Conservation (phyloP, 768 basidiomycete species). For the Boletus eberwhitei region DNA sequence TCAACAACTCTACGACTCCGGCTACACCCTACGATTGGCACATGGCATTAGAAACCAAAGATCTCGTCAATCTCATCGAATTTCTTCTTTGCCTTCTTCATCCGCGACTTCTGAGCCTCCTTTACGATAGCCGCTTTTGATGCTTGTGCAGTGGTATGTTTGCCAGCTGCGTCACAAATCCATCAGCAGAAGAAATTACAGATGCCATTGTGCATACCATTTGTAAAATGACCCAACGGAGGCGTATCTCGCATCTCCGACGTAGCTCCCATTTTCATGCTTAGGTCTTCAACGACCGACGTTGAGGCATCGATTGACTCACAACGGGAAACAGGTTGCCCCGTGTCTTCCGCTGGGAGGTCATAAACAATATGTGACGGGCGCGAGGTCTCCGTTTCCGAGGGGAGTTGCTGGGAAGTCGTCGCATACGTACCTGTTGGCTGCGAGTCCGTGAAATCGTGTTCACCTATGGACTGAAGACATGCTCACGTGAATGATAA, state of each 20-base stretch:
- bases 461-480: background rate
- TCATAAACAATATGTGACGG: background rate
- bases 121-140: background rate
- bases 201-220: background rate
- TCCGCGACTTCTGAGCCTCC: conserved; percentile 3
- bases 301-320: background rate
- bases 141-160: background rate
- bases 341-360: conserved; percentile 14
- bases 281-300: background rate
- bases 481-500: conserved; percentile 33
- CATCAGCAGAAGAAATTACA: background rate
- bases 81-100: conserved; percentile 19
- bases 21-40: background rate
- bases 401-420: background rate
- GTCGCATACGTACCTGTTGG: conserved; percentile 1
- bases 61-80: conserved; percentile 27
- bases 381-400: background rate
- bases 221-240: background rate
- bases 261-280: background rate
- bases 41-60: conserved; percentile 21
- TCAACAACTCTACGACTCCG: background rate
- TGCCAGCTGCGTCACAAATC: background rate
- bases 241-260: background rate
- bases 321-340: conserved; percentile 5
- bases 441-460: conserved; percentile 15